These are phyloP conservation scores for Lasiodiplodia gonubiensis DNA, from an alignment of 2,329 filamentous ascomycete species.

Conservation along the genomic window DNA sequence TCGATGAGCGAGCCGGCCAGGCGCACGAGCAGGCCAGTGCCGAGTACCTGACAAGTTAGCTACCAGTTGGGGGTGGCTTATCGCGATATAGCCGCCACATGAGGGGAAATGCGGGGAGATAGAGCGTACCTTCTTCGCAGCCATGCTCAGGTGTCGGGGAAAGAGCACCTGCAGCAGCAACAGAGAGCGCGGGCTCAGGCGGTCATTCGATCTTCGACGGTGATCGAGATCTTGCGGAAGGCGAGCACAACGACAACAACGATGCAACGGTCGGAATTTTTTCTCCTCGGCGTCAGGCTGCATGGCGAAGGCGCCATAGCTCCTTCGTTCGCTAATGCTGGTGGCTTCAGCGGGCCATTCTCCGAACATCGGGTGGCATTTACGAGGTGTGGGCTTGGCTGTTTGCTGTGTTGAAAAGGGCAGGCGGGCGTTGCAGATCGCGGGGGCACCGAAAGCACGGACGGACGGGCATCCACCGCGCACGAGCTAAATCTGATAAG, in stretches of 20 bases:
- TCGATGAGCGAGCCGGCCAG: slow-evolving; percentile 16
- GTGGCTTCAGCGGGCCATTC: background rate
- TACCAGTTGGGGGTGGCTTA: background rate
- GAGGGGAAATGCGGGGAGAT: background rate
- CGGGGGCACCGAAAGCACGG: background rate
- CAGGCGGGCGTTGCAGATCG: background rate
- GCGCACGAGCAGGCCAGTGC: slow-evolving; percentile 3
- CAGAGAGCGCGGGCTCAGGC: background rate
- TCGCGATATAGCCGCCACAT: slow-evolving; percentile 1
- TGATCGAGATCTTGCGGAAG: background rate
- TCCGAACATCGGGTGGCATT: slow-evolving; percentile 3
- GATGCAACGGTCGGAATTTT: background rate
- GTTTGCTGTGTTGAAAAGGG: background rate
- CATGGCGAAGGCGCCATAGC: slow-evolving; percentile 3
- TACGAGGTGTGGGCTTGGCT: slow-evolving; percentile 16
- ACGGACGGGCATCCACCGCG: background rate
- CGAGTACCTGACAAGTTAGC: background rate
- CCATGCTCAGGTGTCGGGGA: background rate
- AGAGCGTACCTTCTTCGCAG: background rate
- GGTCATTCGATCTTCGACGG: background rate
- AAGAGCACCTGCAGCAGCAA: slow-evolving; percentile 1
- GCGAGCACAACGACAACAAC: background rate
- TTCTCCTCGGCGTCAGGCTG: background rate
- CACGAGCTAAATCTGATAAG: slow-evolving; percentile 6
- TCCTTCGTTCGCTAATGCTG: background rate